Conservation (phyloP, 768 basidiomycete species). For the Astraeus odoratus region DNA sequence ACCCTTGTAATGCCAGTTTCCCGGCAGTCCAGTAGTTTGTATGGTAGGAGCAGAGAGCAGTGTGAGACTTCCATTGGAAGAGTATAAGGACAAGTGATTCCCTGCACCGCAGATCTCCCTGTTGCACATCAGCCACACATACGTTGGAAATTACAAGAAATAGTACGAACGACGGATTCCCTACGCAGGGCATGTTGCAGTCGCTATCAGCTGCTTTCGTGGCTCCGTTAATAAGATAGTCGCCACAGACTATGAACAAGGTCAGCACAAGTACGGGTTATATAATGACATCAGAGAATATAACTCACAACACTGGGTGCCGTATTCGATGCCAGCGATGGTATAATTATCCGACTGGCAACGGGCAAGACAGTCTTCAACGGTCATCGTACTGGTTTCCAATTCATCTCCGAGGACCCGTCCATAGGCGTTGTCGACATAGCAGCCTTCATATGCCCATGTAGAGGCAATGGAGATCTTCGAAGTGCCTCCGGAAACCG, state of each 20-base stretch:
- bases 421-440: slow-evolving; percentile 65
- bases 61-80: slow-evolving; percentile 42
- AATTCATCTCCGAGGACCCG: slow-evolving; percentile 47
- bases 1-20: slow-evolving; percentile 57
- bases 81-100: slow-evolving; percentile 66
- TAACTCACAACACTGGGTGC: slow-evolving; percentile 42
- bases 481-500: too few relatives aligned
- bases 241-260: slow-evolving; percentile 56
- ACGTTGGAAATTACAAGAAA: not conserved
- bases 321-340: slow-evolving; percentile 65
- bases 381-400: slow-evolving; percentile 39
- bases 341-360: slow-evolving; percentile 55
- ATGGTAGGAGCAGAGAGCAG: slow-evolving; percentile 52
- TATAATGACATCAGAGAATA: slow-evolving; percentile 2
- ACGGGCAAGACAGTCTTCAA: slow-evolving; percentile 53
- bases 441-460: slow-evolving; percentile 62
- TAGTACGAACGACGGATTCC: slow-evolving; percentile 49
- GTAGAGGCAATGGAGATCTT: too few relatives aligned
- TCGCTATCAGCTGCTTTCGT: slow-evolving; percentile 37
- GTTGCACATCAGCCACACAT: slow-evolving; percentile 8
- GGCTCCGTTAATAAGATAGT: slow-evolving; percentile 57
- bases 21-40: slow-evolving; percentile 53
- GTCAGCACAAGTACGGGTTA: not conserved
- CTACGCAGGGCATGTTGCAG: slow-evolving; percentile 73
- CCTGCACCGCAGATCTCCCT: slow-evolving; percentile 71